phyloP scores from a whole-genome alignment of 1,284 basidiomycete genomes.

The Leccinum subrobustum region DNA sequence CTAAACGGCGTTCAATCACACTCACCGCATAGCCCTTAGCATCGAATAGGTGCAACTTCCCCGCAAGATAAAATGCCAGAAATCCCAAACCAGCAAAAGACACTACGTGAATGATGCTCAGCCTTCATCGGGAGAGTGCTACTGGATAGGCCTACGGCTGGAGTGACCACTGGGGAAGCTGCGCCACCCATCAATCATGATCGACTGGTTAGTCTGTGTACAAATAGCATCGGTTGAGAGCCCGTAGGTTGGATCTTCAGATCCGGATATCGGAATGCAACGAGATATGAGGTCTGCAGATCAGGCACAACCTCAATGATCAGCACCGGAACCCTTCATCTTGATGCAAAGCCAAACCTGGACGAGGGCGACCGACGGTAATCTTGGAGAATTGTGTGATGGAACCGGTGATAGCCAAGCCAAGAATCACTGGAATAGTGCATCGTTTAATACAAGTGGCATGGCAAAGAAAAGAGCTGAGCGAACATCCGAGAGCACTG shows the following conservation, averaged over 20 bases:
- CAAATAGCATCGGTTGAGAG: constrained; percentile 80
- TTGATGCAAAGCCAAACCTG: constrained; percentile 44
- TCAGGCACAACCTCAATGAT: neutral
- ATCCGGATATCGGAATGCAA: constrained; percentile 72
- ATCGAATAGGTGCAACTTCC: constrained; percentile 92
- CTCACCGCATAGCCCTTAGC: constrained; percentile 73
- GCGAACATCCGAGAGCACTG: constrained; percentile 72
- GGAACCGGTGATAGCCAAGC: constrained; percentile 73
- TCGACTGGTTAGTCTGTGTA: constrained; percentile 59
- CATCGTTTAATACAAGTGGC: neutral
- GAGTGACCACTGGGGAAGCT: constrained; percentile 95
- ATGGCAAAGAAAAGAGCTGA: constrained; percentile 16
- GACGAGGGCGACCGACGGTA: constrained; percentile 88
- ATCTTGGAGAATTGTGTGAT: constrained; percentile 87
- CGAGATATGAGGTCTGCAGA: constrained; percentile 73
- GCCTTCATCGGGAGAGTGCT: neutral
- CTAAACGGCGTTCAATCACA: constrained; percentile 9
- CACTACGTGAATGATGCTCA: constrained; percentile 45
- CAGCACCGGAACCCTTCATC: neutral
- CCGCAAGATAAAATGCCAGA: constrained; percentile 84
- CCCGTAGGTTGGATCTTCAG: constrained; percentile 70
- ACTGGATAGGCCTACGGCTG: constrained; percentile 52
- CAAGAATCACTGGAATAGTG: constrained; percentile 59
- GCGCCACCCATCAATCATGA: constrained; percentile 84
- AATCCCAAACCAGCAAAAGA: constrained; percentile 93